Evolutionary conservation across 2,329 filamentous ascomycete genomes (phyloP).

Genomic region (Microdochium bolleyi): DNA sequence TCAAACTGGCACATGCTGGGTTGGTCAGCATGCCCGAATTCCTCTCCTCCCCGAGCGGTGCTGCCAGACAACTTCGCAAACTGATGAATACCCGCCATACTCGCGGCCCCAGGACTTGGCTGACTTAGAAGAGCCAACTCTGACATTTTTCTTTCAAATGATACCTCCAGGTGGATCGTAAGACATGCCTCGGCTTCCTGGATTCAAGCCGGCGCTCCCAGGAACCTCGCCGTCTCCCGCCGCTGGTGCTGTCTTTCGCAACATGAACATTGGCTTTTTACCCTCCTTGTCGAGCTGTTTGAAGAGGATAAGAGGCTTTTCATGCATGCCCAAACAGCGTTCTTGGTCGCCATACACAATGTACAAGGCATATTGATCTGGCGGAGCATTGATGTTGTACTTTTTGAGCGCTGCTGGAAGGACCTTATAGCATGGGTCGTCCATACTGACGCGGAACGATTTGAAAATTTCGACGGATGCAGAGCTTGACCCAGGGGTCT

Average conservation of each 20-base stretch:
- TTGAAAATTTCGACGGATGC: slow-evolving; percentile 93
- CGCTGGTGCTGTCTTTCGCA: slow-evolving; percentile 59
- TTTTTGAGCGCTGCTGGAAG: slow-evolving; percentile 92
- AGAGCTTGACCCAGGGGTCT: slow-evolving; percentile 48
- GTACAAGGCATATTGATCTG: slow-evolving; percentile 94
- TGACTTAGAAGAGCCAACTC: neutral
- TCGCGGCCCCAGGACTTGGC: slow-evolving; percentile 1
- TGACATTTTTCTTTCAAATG: slow-evolving; percentile 28
- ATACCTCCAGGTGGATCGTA: slow-evolving; percentile 55
- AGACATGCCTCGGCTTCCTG: slow-evolving; percentile 33
- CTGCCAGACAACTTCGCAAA: too few species aligned
- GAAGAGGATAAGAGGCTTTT: slow-evolving; percentile 91
- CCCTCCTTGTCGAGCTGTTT: slow-evolving; percentile 97
- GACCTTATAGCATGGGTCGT: slow-evolving; percentile 96
- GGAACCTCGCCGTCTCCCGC: slow-evolving; percentile 40
- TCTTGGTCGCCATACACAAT: slow-evolving; percentile 99
- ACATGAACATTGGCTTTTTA: slow-evolving; percentile 99
- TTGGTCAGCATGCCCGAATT: too few species aligned
- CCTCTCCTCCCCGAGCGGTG: too few species aligned
- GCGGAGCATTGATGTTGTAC: slow-evolving; percentile 97
- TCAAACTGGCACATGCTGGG: too few species aligned
- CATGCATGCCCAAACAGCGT: slow-evolving; percentile 81
- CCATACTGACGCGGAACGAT: slow-evolving; percentile 94
- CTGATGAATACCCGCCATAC: too few species aligned
- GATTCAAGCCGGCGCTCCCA: slow-evolving; percentile 44